phyloP scores from a whole-genome alignment of 306 rosid genomes.

The Pterocarpus santalinus region DNA sequence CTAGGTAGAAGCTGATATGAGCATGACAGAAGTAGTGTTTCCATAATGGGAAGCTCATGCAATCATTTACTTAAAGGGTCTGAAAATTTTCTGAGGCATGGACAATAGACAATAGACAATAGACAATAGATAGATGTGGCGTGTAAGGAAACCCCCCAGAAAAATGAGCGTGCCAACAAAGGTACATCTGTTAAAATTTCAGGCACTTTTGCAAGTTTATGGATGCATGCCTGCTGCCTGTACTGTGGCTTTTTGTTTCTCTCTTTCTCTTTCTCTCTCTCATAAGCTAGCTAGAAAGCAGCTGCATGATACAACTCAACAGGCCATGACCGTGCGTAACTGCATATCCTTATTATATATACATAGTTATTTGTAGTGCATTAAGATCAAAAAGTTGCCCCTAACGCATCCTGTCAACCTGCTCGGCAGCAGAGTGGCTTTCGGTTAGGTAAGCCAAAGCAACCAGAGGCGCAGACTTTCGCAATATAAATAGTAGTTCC shows the following conservation, averaged over 20 bases:
- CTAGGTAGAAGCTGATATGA: constrained; percentile 1
- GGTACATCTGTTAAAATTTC: constrained; percentile 19
- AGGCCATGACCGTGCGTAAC: neutral
- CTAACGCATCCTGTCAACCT: neutral
- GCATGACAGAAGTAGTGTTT: constrained; percentile 30
- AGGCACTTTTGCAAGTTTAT: constrained; percentile 33
- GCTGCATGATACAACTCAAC: neutral
- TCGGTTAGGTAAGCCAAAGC: neutral
- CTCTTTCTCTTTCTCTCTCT: too few relatives aligned
- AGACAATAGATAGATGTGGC: constrained; percentile 32
- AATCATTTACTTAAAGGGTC: neutral
- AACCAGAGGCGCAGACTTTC: neutral
- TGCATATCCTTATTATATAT: too few relatives aligned
- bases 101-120: neutral
- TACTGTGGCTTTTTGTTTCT: neutral
- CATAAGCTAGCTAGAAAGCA: too few relatives aligned
- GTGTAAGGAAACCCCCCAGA: constrained; percentile 44
- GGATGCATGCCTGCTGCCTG: neutral
- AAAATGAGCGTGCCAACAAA: constrained; percentile 23
- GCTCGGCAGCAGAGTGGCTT: neutral
- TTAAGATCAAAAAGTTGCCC: constrained; percentile 32
- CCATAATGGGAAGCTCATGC: constrained; percentile 41
- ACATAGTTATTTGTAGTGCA: neutral
- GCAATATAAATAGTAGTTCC: neutral
- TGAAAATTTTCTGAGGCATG: neutral